Percentiles rank a stretch among this genome's conserved stretches.
Evolutionary conservation across 208 protist genomes (phyloP).

Genomic region (Trypanosoma avium): DNA sequence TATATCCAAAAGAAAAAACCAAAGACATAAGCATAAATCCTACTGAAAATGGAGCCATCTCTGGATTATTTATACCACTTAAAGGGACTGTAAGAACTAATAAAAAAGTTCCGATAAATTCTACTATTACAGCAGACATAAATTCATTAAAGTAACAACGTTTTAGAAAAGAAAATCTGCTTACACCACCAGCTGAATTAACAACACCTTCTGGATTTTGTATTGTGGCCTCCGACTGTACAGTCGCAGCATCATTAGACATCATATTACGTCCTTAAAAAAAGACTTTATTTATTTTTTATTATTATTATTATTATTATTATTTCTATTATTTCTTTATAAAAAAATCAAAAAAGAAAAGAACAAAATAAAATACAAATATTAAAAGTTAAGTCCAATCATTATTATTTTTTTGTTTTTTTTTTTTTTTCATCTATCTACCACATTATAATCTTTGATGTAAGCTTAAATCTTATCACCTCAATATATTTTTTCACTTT

Average conservation of each 20-base stretch:
- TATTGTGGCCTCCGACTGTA: not conserved
- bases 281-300: too few species aligned
- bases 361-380: not conserved
- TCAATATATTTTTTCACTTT: too few species aligned
- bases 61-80: conserved; percentile 44
- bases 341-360: not conserved
- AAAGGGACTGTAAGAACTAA: conserved; percentile 78
- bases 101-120: conserved; percentile 83
- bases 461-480: too few species aligned
- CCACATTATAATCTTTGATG: too few species aligned
- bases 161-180: conserved; percentile 53
- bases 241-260: not conserved
- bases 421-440: too few species aligned
- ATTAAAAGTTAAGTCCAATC: too few species aligned
- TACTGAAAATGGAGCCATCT: conserved; percentile 73
- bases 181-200: conserved; percentile 13
- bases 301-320: not conserved
- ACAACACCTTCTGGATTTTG: not conserved
- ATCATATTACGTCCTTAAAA: too few species aligned
- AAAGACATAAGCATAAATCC: conserved; percentile 79
- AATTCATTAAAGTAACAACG: conserved; percentile 54
- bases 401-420: too few species aligned
- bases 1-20: conserved; percentile 80
- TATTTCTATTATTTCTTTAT: not conserved
- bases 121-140: conserved; percentile 70